Conservation (phyloP, 2,329 filamentous ascomycete species). For the Trichoderma koningiopsis region DNA sequence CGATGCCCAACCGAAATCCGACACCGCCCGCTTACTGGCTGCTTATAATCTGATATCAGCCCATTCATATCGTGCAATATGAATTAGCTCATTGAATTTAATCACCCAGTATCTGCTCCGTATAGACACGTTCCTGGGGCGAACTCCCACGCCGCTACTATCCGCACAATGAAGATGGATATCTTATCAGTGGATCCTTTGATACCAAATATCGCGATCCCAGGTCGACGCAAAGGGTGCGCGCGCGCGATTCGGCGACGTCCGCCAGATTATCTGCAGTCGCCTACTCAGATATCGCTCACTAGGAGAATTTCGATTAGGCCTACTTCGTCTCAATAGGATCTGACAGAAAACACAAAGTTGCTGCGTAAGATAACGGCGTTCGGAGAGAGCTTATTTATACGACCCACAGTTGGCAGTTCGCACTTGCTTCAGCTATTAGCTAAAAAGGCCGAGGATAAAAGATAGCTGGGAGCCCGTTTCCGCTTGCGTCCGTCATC, state of each 20-base stretch:
- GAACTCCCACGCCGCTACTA: neutral
- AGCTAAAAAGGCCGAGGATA: slow-evolving; percentile 5
- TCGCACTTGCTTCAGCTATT: slow-evolving; percentile 6
- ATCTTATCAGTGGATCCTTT: slow-evolving; percentile 8
- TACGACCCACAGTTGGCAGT: slow-evolving; percentile 3
- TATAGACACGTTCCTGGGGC: neutral
- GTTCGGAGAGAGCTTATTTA: slow-evolving; percentile 7
- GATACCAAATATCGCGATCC: neutral
- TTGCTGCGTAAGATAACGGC: neutral
- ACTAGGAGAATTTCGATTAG: neutral
- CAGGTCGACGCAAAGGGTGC: neutral
- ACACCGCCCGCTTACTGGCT: neutral
- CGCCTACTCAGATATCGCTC: neutral
- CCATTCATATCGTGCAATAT: neutral
- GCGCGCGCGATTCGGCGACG: slow-evolving; percentile 13
- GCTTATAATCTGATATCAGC: slow-evolving; percentile 5
- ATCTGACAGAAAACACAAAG: neutral
- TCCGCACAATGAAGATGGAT: neutral
- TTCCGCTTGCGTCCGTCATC: neutral
- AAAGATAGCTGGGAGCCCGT: neutral
- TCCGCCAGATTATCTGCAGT: neutral
- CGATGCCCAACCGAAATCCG: slow-evolving; percentile 11
- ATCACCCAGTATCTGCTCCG: neutral
- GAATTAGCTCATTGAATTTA: neutral
- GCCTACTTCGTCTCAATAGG: neutral